Conservation (phyloP, 768 basidiomycete species). For the Russula abietina region DNA sequence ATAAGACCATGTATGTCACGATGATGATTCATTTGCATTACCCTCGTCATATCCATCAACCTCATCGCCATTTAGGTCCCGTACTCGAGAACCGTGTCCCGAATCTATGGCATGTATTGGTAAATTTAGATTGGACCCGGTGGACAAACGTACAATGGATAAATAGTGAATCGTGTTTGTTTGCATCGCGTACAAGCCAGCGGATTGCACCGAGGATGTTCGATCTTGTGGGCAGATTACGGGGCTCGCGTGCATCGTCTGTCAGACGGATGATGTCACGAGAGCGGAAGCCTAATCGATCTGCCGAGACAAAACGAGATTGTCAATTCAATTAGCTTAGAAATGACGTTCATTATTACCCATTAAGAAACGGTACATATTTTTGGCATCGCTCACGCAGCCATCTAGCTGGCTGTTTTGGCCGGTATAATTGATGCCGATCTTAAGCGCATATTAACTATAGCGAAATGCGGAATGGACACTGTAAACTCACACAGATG, state of each 20-base stretch:
- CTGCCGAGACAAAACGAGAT: constrained; percentile 21
- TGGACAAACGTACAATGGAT: constrained; percentile 33
- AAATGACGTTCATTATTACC: constrained; percentile 14
- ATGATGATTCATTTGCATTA: neutral
- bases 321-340: neutral
- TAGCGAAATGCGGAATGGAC: neutral
- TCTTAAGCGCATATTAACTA: constrained; percentile 27
- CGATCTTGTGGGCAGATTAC: constrained; percentile 38
- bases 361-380: constrained; percentile 38
- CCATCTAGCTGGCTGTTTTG: constrained; percentile 36
- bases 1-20: neutral
- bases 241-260: constrained; percentile 36
- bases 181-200: constrained; percentile 45
- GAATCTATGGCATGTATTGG: constrained; percentile 29
- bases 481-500: constrained; percentile 29
- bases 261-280: constrained; percentile 47
- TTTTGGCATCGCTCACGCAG: constrained; percentile 47
- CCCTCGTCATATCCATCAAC: constrained; percentile 37
- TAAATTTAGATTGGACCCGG: neutral
- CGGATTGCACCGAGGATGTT: constrained; percentile 48
- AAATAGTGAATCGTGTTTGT: constrained; percentile 41
- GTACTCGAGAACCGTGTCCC: constrained; percentile 46
- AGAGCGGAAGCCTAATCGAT: constrained; percentile 36
- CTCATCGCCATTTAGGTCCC: constrained; percentile 38
- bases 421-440: constrained; percentile 44